phyloP scores from a whole-genome alignment of 768 basidiomycete species.

The Stropharia rugosoannulata region DNA sequence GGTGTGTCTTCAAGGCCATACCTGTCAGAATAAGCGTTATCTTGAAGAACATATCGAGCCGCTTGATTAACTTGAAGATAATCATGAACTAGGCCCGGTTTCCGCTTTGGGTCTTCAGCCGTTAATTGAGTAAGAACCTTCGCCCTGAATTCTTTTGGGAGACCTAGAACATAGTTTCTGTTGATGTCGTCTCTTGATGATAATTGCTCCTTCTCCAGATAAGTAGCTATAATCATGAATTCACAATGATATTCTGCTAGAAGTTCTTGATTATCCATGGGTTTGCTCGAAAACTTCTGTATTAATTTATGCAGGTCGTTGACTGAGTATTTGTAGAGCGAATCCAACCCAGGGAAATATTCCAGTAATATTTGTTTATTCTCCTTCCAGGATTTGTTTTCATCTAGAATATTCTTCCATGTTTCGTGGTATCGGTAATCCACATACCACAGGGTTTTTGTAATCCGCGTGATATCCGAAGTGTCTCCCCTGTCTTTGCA shows the following conservation, averaged over 20 bases:
- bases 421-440: background rate
- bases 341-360: background rate
- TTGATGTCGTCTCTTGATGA: background rate
- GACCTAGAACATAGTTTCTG: background rate
- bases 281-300: background rate
- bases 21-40: background rate
- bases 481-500: background rate
- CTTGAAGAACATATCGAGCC: background rate
- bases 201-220: background rate
- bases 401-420: background rate
- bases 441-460: background rate
- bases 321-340: background rate
- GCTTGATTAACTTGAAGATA: background rate
- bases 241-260: conserved; percentile 1
- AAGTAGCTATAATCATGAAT: background rate
- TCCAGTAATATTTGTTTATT: background rate
- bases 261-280: background rate
- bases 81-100: background rate
- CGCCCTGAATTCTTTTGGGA: background rate
- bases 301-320: background rate
- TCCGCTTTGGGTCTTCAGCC: background rate
- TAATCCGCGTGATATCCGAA: background rate
- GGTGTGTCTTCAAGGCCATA: background rate
- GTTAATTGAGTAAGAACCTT: background rate
- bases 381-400: background rate